These are phyloP conservation scores for Zelonia costaricensis DNA, from an alignment of 208 protist species.

Conservation along the genomic window DNA sequence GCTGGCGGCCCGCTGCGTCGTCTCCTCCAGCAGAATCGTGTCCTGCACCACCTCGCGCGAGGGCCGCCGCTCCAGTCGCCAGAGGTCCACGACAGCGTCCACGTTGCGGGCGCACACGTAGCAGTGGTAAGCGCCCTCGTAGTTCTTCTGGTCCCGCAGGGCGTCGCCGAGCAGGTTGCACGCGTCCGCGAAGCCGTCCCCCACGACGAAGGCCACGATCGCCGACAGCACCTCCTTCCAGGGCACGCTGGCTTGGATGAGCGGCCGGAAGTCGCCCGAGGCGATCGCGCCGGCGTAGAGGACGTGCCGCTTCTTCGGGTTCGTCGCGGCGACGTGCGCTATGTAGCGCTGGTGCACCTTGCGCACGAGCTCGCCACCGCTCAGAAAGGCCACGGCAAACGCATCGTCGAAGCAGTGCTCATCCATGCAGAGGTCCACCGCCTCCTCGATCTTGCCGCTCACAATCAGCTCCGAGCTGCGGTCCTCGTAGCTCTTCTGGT, in stretches of 20 bases:
- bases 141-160: conserved; percentile 48
- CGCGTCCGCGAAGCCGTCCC: conserved; percentile 61
- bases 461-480: conserved; percentile 57
- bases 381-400: conserved; percentile 72
- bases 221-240: conserved; percentile 80
- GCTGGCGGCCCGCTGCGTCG: conserved; percentile 42
- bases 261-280: conserved; percentile 51
- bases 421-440: conserved; percentile 74
- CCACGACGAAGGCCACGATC: conserved; percentile 63
- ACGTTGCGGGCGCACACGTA: conserved; percentile 81
- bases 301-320: conserved; percentile 65
- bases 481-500: conserved; percentile 68
- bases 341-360: conserved; percentile 70
- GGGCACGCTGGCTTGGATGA: conserved; percentile 48
- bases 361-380: conserved; percentile 56
- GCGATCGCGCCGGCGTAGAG: conserved; percentile 70
- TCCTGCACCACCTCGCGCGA: conserved; percentile 55
- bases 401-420: conserved; percentile 70
- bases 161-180: conserved; percentile 64
- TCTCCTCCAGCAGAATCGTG: conserved; percentile 69
- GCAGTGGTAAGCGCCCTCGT: conserved; percentile 71
- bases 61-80: conserved; percentile 44
- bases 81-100: conserved; percentile 68
- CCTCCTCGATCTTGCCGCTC: conserved; percentile 64
- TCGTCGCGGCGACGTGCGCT: conserved; percentile 25